phyloP scores from a whole-genome alignment of 306 rosid species.

The Prunus dulcis region DNA sequence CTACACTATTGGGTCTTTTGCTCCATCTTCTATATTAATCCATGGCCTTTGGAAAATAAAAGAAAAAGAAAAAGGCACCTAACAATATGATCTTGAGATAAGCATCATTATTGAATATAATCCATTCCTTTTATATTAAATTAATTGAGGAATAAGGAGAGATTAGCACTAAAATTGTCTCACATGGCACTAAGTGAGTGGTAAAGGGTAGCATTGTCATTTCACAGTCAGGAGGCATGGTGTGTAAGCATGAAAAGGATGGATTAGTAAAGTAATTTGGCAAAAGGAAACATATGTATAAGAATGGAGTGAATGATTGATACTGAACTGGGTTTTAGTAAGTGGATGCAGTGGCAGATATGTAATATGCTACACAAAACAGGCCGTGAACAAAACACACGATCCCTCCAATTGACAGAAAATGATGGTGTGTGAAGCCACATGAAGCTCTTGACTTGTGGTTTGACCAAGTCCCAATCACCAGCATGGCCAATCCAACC shows the following conservation, averaged over 20 bases:
- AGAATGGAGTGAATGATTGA: not conserved
- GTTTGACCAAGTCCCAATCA: constrained; percentile 84
- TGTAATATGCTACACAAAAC: constrained; percentile 68
- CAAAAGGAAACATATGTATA: not conserved
- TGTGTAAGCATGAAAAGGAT: not conserved
- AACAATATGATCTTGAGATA: too few relatives aligned
- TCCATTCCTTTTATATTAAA: not conserved
- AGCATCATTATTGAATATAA: too few relatives aligned
- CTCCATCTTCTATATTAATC: too few relatives aligned
- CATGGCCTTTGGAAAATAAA: too few relatives aligned
- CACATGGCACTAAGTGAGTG: not conserved
- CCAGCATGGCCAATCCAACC: constrained; percentile 78
- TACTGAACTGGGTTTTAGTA: constrained; percentile 20
- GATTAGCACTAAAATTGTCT: not conserved
- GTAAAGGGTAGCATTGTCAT: constrained; percentile 7
- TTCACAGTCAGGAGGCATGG: not conserved
- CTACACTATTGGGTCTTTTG: too few relatives aligned
- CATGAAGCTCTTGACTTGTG: constrained; percentile 68
- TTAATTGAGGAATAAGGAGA: not conserved
- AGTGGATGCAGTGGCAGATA: constrained; percentile 56
- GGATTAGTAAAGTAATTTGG: constrained; percentile 13
- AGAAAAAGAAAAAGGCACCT: too few relatives aligned
- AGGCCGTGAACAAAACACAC: constrained; percentile 81
- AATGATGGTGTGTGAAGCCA: constrained; percentile 89
- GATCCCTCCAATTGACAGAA: constrained; percentile 94